Conservation (phyloP, 2,329 filamentous ascomycete genomes). For the Coniochaeta prunicola region DNA sequence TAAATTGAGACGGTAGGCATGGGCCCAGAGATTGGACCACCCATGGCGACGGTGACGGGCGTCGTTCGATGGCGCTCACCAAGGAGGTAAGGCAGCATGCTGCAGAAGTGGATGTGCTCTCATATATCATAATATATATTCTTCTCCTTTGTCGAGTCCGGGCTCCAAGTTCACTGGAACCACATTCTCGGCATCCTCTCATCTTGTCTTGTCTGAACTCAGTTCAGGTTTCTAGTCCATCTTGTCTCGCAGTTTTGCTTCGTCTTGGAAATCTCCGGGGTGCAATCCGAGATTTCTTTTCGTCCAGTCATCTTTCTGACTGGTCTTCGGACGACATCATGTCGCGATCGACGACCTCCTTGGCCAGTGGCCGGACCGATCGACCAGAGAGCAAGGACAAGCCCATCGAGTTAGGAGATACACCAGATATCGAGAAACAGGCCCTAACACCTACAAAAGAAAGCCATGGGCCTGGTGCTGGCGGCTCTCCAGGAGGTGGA, state of each 20-base stretch:
- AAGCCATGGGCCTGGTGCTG: constrained; percentile 13
- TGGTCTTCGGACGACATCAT: constrained; percentile 3
- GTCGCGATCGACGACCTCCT: constrained; percentile 6
- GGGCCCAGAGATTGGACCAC: background rate
- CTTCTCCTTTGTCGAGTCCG: background rate
- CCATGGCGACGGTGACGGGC: background rate
- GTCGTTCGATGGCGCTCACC: background rate
- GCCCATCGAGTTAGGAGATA: constrained; percentile 9
- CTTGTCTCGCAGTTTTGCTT: background rate
- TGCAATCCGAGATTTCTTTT: background rate
- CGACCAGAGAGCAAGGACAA: constrained; percentile 7
- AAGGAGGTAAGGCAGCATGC: background rate
- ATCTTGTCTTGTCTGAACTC: background rate
- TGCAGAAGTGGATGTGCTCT: background rate
- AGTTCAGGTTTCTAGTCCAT: background rate
- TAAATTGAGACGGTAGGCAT: background rate
- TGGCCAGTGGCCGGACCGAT: background rate
- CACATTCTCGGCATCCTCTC: background rate
- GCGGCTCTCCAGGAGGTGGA: background rate
- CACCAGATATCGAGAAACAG: constrained; percentile 18
- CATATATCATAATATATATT: background rate
- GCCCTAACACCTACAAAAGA: constrained; percentile 5
- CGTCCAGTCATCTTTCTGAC: constrained; percentile 3
- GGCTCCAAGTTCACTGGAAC: background rate
- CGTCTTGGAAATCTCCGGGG: background rate